phyloP scores from a whole-genome alignment of 225 moss, liverwort and hornwort genomes.

The Climacium dendroides region DNA sequence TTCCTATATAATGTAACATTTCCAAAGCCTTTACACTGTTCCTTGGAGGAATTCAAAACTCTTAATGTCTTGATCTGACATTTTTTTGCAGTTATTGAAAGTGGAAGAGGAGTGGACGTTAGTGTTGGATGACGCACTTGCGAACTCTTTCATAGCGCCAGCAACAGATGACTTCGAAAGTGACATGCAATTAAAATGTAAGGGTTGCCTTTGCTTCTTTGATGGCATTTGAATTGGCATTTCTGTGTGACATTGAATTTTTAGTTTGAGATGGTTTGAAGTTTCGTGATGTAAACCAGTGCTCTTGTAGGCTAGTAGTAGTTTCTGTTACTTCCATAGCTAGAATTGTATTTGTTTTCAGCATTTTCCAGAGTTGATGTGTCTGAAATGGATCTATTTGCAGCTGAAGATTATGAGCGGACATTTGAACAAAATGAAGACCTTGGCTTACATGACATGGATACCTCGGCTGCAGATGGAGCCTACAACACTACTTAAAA shows the following conservation, averaged over 20 bases:
- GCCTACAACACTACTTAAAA: constrained; percentile 14
- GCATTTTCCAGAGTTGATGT: neutral
- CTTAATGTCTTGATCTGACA: neutral
- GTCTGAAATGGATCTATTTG: neutral
- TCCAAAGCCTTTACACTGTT: neutral
- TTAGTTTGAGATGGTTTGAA: neutral
- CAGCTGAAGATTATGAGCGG: constrained; percentile 60
- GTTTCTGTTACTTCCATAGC: neutral
- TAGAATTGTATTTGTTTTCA: neutral
- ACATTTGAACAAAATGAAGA: constrained; percentile 69
- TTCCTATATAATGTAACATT: neutral
- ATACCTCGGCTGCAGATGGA: constrained; percentile 58
- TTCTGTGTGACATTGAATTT: neutral
- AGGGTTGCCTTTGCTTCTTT: neutral
- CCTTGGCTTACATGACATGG: constrained; percentile 75
- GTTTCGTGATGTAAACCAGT: neutral
- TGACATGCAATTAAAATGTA: constrained; percentile 59
- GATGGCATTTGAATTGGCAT: neutral
- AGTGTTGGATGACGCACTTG: constrained; percentile 65
- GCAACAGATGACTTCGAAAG: constrained; percentile 46
- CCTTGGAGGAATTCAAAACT: neutral
- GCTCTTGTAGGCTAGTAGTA: neutral
- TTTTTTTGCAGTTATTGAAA: constrained; percentile 43
- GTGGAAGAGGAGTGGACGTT: constrained; percentile 74
- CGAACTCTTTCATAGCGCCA: constrained; percentile 86